phyloP scores from a whole-genome alignment of 2,329 filamentous ascomycete species.

The Exophiala bonariae region DNA sequence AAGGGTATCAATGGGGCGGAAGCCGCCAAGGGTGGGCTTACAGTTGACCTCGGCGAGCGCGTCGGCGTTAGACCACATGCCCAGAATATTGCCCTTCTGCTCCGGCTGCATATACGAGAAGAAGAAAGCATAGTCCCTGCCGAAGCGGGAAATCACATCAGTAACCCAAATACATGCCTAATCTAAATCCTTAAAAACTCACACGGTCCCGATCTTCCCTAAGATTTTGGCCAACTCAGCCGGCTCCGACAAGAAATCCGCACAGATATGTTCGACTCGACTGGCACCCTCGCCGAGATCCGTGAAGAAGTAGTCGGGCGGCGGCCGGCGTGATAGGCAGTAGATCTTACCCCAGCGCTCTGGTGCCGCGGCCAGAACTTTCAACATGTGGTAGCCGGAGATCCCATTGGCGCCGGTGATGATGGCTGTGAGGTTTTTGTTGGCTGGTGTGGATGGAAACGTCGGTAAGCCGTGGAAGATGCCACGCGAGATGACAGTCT shows the following conservation, averaged over 20 bases:
- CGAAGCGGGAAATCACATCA: no score
- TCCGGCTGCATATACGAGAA: slow-evolving; percentile 52
- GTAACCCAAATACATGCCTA: no score
- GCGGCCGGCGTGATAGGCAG: slow-evolving; percentile 48
- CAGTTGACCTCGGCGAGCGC: slow-evolving; percentile 48
- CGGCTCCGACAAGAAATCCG: slow-evolving; percentile 36
- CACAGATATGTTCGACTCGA: slow-evolving; percentile 42
- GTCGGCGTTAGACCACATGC: slow-evolving; percentile 52
- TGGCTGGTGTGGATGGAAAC: slow-evolving; percentile 35
- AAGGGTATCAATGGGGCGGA: slow-evolving; percentile 1
- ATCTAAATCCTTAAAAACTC: no score
- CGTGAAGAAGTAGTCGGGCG: slow-evolving; percentile 26
- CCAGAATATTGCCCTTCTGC: slow-evolving; percentile 39
- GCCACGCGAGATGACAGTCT: slow-evolving; percentile 30
- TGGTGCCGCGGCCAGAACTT: slow-evolving; percentile 44
- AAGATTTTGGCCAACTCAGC: slow-evolving; percentile 27
- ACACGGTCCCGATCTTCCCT: slow-evolving; percentile 27
- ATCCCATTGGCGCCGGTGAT: slow-evolving; percentile 57
- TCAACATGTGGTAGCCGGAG: slow-evolving; percentile 52
- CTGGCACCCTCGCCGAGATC: slow-evolving; percentile 34
- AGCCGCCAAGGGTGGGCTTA: background rate
- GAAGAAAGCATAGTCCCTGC: slow-evolving; percentile 51
- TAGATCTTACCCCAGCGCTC: slow-evolving; percentile 55
- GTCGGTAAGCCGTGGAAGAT: slow-evolving; percentile 53
- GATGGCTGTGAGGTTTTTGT: slow-evolving; percentile 49